Evolutionary conservation across 257 asterid genomes (phyloP), one percentile per base, ranked within the genome.

Genomic region (Buddleja alternifolia): DNA sequence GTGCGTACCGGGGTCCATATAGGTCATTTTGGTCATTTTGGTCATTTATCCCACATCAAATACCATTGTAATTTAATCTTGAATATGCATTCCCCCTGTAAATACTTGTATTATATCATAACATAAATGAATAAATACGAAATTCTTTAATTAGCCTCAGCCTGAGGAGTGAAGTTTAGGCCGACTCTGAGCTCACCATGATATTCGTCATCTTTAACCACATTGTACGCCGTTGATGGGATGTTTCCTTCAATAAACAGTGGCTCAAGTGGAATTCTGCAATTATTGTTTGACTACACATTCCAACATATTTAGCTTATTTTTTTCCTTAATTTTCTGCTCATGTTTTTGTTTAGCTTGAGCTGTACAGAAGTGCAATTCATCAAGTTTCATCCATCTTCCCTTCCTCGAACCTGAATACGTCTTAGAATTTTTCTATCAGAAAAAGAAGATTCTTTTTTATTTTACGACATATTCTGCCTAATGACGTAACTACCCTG

Each of bases 111-210:
- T 55, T 10, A 3, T 9, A 25, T 19, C 6, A 12, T 7, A 34
- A 7, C 3, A 20, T 15, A 34, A 47, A 48, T 10, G n/a, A 8
- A 7, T 4, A 54, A 71, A 24, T 21, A 8, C 32, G 16, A 34
- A 51, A 34, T 10, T 19, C 47, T 47, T 0, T 36, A 57, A 4
- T 11, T 21, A 54, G 1, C 25, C 76, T 83, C 75, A 83, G 70
- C 87, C 87, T 86, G 70, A 2, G 80, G 75, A 4, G 68, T 75
- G 68, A 83, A 86, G n/a, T 69, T 75, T 12, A 83, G 89, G 25
- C 82, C 84, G 53, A 86, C 73, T 74, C 54, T 77, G 66, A 86
- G 80, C 74, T 84, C 88, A 42, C 93, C 93, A 16, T 71, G 36
- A 42, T 77, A 82, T 19, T 84, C 77, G 21, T 80, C 88, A 16